phyloP scores from a whole-genome alignment of 495 filamentous ascomycete genomes.

The Penicillium canescens region DNA sequence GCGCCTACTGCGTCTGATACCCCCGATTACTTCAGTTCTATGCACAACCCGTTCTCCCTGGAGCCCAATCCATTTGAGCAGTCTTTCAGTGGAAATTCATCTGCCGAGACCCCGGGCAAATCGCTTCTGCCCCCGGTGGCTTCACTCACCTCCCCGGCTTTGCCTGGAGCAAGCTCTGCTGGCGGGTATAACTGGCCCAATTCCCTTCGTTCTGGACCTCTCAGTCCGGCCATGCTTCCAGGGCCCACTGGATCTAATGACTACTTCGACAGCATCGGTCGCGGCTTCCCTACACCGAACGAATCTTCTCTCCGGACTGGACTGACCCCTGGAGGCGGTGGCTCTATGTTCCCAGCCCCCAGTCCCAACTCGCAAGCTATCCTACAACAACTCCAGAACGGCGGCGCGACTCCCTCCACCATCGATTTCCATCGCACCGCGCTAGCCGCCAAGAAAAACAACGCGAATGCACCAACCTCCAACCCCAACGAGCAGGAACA shows the following conservation, averaged over 20 bases:
- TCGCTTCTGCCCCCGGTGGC: conserved; percentile 90
- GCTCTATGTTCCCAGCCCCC: conserved; percentile 94
- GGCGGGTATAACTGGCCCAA: conserved; percentile 76
- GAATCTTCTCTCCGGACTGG: conserved; percentile 92
- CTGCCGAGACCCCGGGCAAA: conserved; percentile 80
- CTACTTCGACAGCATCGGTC: conserved; percentile 78
- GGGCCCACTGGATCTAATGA: conserved; percentile 77
- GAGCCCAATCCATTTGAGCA: conserved; percentile 98
- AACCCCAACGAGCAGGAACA: conserved; percentile 51
- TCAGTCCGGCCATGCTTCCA: conserved; percentile 97
- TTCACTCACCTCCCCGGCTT: conserved; percentile 84
- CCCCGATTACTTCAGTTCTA: conserved; percentile 76
- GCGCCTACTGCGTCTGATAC: conserved; percentile 56
- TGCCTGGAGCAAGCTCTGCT: conserved; percentile 67
- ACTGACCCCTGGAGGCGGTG: conserved; percentile 90
- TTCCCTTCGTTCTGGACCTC: conserved; percentile 84
- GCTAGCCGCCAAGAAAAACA: conserved; percentile 72
- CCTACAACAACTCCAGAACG: conserved; percentile 75
- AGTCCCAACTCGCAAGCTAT: conserved; percentile 84
- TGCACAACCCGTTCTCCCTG: conserved; percentile 65
- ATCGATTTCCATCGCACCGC: conserved; percentile 95
- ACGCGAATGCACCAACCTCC: conserved; percentile 49
- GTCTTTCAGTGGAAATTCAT: conserved; percentile 69
- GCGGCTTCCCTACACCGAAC: conserved; percentile 94
- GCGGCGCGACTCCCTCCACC: conserved; percentile 83